phyloP scores from a whole-genome alignment of 768 basidiomycete genomes.

The Mycena leptocephala region DNA sequence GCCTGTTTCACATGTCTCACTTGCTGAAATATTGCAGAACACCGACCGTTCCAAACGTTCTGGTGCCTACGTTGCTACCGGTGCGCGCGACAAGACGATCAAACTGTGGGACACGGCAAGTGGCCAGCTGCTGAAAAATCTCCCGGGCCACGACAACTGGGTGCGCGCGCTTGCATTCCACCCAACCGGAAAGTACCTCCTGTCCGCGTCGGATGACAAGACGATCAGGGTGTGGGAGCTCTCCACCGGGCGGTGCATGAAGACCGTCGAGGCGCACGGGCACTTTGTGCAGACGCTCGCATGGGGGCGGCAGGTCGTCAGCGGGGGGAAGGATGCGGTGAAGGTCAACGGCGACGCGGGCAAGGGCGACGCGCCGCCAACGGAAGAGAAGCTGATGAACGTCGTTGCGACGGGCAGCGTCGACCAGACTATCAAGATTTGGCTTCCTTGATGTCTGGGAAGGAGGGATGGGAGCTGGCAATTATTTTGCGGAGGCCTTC shows the following conservation, averaged over 20 bases:
- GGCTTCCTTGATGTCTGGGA: conserved; percentile 64
- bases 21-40: conserved; percentile 53
- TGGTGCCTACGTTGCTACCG: conserved; percentile 81
- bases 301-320: conserved; percentile 79
- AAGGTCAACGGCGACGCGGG: conserved; percentile 50
- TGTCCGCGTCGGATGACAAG: conserved; percentile 96
- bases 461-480: conserved; percentile 7
- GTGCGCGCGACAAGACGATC: conserved; percentile 93
- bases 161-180: conserved; percentile 91
- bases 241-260: conserved; percentile 86
- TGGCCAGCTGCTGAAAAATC: conserved; percentile 85
- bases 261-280: conserved; percentile 90
- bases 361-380: conserved; percentile 40
- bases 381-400: conserved; percentile 76
- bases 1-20: conserved; percentile 14
- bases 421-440: conserved; percentile 78
- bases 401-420: conserved; percentile 81
- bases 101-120: conserved; percentile 91
- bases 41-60: conserved; percentile 67
- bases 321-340: conserved; percentile 54
- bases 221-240: conserved; percentile 94
- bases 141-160: conserved; percentile 94
- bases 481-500: conserved; percentile 1
- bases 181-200: conserved; percentile 89
- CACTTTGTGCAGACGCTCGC: conserved; percentile 88